phyloP scores from a whole-genome alignment of 192 early-diverging fungal species.

The Backusella mclennaniae region DNA sequence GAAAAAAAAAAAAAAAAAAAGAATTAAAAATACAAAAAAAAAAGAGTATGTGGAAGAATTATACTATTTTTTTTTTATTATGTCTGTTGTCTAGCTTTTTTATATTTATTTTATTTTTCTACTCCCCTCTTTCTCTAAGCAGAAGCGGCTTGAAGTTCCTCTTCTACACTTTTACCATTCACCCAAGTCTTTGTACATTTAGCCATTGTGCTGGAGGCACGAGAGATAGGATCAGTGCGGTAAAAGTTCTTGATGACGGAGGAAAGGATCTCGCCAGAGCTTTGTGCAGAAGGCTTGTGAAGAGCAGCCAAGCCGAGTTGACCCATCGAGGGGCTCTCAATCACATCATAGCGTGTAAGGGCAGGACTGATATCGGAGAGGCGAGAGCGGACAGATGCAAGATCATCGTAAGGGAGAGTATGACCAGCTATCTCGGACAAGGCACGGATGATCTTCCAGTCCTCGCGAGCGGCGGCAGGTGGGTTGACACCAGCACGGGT shows the following conservation, averaged over 20 bases:
- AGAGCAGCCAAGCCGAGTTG: conserved; percentile 65
- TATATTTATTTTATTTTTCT: background rate
- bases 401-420: conserved; percentile 88
- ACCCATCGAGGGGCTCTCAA: conserved; percentile 58
- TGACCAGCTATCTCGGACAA: conserved; percentile 88
- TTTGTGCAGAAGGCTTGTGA: conserved; percentile 33
- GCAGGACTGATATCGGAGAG: conserved; percentile 85
- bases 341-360: conserved; percentile 71
- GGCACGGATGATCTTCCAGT: conserved; percentile 99
- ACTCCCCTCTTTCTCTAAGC: background rate
- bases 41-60: background rate
- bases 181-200: conserved; percentile 73
- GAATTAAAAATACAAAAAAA: background rate
- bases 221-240: conserved; percentile 90
- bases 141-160: conserved; percentile 1
- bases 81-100: background rate
- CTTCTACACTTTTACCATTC: conserved; percentile 18
- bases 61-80: conserved; percentile 2
- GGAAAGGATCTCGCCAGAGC: conserved; percentile 46
- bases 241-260: conserved; percentile 87
- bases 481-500: conserved; percentile 91
- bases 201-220: conserved; percentile 95
- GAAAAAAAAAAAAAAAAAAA: background rate
- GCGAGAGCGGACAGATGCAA: conserved; percentile 77
- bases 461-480: conserved; percentile 89